Conservation (phyloP, 495 filamentous ascomycete genomes). For the Geoglossum glabrum region DNA sequence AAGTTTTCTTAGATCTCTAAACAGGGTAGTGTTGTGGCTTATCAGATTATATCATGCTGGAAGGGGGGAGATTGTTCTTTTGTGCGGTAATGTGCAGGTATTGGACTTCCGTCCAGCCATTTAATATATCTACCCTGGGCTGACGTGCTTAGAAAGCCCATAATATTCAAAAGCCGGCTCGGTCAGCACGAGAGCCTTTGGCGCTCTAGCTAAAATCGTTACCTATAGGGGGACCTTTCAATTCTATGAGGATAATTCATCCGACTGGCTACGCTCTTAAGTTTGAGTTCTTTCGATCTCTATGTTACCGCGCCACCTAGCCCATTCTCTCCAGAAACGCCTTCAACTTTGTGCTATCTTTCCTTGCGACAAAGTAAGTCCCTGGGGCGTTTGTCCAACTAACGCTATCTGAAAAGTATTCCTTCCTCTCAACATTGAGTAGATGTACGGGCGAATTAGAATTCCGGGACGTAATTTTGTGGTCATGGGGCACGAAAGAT, state of each 20-base stretch:
- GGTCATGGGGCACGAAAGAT: conserved; percentile 53
- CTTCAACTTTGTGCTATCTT: conserved; percentile 40
- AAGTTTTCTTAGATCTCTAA: conserved; percentile 3
- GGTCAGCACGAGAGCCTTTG: not conserved
- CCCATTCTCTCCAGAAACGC: conserved; percentile 23
- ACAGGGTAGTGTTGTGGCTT: not conserved
- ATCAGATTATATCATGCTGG: not conserved
- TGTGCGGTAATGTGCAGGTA: not conserved
- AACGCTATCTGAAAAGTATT: conserved; percentile 66
- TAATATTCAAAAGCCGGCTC: not conserved
- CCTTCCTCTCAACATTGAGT: conserved; percentile 48
- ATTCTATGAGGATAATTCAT: not conserved
- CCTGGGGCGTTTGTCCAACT: conserved; percentile 81
- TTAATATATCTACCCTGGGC: not conserved
- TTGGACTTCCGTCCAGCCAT: not conserved
- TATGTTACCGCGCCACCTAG: not conserved
- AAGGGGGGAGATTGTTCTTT: not conserved
- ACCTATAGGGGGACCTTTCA: not conserved
- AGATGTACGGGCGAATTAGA: conserved; percentile 58
- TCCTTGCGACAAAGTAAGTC: conserved; percentile 71
- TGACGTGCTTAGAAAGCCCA: not conserved
- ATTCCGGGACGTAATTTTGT: conserved; percentile 48
- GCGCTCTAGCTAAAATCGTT: not conserved
- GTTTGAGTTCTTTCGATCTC: not conserved
- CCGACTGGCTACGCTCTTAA: not conserved